Evolutionary conservation across 352 stramenopile species (phyloP).

Genomic region (Phytophthora hybrid): DNA sequence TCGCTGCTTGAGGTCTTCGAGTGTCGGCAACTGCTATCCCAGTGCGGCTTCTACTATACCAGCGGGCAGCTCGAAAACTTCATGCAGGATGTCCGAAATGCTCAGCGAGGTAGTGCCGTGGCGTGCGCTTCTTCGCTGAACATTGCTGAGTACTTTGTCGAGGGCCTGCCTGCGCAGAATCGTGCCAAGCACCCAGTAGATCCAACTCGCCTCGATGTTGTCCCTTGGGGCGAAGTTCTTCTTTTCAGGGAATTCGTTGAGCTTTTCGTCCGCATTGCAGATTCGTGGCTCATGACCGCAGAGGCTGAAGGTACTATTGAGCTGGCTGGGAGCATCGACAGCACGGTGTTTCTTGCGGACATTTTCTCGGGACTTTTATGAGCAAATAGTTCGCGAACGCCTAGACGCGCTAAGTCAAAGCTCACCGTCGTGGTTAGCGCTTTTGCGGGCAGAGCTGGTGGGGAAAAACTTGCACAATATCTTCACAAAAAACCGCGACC

Average conservation of each 20-base stretch:
- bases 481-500: slow-evolving; percentile 49
- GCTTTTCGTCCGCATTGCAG: slow-evolving; percentile 65
- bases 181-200: slow-evolving; percentile 27
- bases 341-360: slow-evolving; percentile 39
- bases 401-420: slow-evolving; percentile 30
- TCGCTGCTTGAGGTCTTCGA: slow-evolving; percentile 61
- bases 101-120: slow-evolving; percentile 45
- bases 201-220: slow-evolving; percentile 36
- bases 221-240: slow-evolving; percentile 50
- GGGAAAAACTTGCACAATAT: slow-evolving; percentile 50
- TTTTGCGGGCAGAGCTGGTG: slow-evolving; percentile 44
- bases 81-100: slow-evolving; percentile 44
- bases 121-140: slow-evolving; percentile 23
- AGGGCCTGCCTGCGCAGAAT: slow-evolving; percentile 36
- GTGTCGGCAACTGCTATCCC: slow-evolving; percentile 53
- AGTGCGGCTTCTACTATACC: slow-evolving; percentile 52
- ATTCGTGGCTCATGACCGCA: slow-evolving; percentile 36
- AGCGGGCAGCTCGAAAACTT: slow-evolving; percentile 50
- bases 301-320: slow-evolving; percentile 18
- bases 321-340: slow-evolving; percentile 16
- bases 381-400: slow-evolving; percentile 47
- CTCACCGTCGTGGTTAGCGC: slow-evolving; percentile 32
- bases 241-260: slow-evolving; percentile 75
- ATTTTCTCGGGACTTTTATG: slow-evolving; percentile 52
- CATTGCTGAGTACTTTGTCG: slow-evolving; percentile 18